These are phyloP conservation scores for Bonia amplexicaulis DNA, from an alignment of 176 grass and related monocot species.

Conservation along the genomic window DNA sequence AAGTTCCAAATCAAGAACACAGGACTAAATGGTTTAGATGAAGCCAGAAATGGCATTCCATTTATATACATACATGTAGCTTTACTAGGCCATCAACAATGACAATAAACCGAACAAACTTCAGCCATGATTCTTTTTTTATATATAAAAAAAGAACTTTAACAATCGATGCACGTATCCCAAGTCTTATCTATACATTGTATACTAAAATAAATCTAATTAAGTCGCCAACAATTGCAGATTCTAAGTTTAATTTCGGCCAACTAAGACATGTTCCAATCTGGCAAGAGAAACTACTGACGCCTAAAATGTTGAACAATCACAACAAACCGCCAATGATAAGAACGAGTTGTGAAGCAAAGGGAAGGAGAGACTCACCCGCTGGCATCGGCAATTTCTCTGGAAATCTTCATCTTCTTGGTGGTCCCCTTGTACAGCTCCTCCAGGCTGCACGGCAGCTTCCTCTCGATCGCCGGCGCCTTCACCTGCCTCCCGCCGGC, in stretches of 20 bases:
- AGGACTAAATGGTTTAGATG: background rate
- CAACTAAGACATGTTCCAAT: background rate
- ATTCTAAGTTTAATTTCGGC: background rate
- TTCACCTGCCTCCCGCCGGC: conserved; percentile 46
- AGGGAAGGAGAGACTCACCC: conserved; percentile 35
- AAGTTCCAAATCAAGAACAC: background rate
- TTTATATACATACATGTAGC: background rate
- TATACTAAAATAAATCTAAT: background rate
- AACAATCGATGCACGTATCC: background rate
- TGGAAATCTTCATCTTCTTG: conserved; percentile 97
- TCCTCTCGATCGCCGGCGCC: conserved; percentile 64
- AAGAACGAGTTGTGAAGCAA: background rate
- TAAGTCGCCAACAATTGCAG: background rate
- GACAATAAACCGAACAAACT: background rate
- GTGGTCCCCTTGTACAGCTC: conserved; percentile 91
- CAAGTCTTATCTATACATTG: background rate
- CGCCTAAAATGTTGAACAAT: background rate
- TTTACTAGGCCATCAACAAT: background rate
- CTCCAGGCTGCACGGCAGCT: conserved; percentile 74
- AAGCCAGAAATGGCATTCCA: background rate
- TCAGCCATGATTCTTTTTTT: background rate
- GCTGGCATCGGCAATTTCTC: conserved; percentile 76
- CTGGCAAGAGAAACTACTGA: background rate
- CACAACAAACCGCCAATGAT: background rate
- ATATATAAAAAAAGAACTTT: no score